These are phyloP conservation scores for Neurospora sp. DNA, from an alignment of 495 filamentous ascomycete genomes.

Conservation along the genomic window DNA sequence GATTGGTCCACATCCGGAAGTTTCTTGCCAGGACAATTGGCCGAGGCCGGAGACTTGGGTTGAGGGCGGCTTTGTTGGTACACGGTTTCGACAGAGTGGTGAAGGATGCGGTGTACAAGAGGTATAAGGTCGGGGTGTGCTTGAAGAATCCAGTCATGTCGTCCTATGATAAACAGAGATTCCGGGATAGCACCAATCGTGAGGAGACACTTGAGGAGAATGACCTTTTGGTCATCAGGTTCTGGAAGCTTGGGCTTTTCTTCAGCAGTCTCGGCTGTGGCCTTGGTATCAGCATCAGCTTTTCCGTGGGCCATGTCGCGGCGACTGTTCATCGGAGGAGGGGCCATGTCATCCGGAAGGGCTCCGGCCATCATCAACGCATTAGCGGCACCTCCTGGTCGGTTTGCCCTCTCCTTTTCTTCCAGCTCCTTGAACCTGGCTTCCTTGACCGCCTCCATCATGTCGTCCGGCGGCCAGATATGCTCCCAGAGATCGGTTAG, in stretches of 20 bases:
- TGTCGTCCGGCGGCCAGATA: constrained; percentile 73
- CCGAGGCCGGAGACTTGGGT: constrained; percentile 1
- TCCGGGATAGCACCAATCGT: constrained; percentile 90
- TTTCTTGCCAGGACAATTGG: constrained; percentile 34
- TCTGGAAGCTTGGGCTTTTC: constrained; percentile 57
- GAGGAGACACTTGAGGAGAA: constrained; percentile 73
- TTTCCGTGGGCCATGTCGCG: constrained; percentile 34
- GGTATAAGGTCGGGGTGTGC: constrained; percentile 60
- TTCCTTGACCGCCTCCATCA: constrained; percentile 61
- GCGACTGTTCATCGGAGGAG: constrained; percentile 10
- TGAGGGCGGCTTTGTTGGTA: constrained; percentile 27
- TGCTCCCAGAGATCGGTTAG: constrained; percentile 87
- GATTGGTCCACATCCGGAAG: constrained; percentile 51
- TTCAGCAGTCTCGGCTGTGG: constrained; percentile 38
- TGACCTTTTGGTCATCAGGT: constrained; percentile 81
- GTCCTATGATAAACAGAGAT: constrained; percentile 82
- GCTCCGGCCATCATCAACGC: constrained; percentile 86
- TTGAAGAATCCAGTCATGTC: constrained; percentile 84
- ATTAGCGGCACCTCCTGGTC: constrained; percentile 60
- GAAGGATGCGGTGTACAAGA: constrained; percentile 68
- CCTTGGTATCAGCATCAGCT: constrained; percentile 39
- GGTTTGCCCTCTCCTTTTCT: constrained; percentile 58
- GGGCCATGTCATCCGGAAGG: constrained; percentile 62
- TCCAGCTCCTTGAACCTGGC: constrained; percentile 66
- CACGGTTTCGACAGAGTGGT: constrained; percentile 57